phyloP scores from a whole-genome alignment of 1,284 basidiomycete species.

The Rhizoctonia solani region DNA sequence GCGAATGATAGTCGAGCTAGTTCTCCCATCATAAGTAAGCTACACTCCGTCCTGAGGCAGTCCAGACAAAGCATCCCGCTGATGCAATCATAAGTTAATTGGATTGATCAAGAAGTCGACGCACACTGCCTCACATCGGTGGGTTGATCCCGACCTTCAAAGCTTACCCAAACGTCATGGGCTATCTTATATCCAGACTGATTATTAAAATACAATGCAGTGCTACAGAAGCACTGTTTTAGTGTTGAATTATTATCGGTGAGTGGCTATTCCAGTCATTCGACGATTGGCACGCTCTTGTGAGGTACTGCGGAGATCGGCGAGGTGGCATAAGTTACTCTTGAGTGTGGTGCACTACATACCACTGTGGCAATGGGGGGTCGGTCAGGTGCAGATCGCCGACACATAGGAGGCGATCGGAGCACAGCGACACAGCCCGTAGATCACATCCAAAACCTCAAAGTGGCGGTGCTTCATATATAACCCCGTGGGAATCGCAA shows the following conservation, averaged over 20 bases:
- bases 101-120: conserved; percentile 15
- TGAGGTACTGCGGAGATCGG: too few species aligned
- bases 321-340: too few species aligned
- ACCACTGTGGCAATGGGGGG: too few species aligned
- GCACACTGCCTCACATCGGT: conserved; percentile 26
- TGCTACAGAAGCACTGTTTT: not conserved
- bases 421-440: not conserved
- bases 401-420: not conserved
- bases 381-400: not conserved
- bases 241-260: too few species aligned
- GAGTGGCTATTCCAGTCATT: too few species aligned
- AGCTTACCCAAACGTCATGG: not conserved
- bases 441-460: not conserved
- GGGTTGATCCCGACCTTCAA: not conserved
- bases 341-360: too few species aligned
- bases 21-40: conserved; percentile 5
- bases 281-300: too few species aligned
- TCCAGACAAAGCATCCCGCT: conserved; percentile 10
- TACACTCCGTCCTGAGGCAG: conserved; percentile 28
- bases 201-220: not conserved
- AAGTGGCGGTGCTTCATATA: not conserved
- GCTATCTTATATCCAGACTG: not conserved
- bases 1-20: not conserved
- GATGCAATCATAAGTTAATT: conserved; percentile 9
- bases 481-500: too few species aligned